Evolutionary conservation across 495 filamentous ascomycete genomes (phyloP), one percentile per base, ranked within the genome.

Genomic region (Tuber melanosporum): DNA sequence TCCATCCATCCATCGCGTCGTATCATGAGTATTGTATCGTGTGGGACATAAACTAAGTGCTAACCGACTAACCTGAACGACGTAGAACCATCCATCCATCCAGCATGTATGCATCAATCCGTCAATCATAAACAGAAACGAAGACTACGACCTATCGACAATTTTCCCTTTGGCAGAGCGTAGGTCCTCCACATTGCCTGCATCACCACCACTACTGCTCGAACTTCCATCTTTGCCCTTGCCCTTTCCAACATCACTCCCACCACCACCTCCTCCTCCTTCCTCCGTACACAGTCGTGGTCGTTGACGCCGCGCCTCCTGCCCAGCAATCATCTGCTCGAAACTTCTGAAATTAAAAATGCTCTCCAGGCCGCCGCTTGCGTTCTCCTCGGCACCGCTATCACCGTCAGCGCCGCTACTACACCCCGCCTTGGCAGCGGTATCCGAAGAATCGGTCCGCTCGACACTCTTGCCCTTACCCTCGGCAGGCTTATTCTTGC

Each of bases 281-380:
- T 52, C 66, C 41, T 76, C 79, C 20, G 6, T 39, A n/a, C 17
- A 43, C 6, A 22, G 45, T 49, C 47, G 36, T 3, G 42, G 79
- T 73, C 42, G 71, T 57, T 72, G 73, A 19, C 74, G 45, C 80
- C 70, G 77, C 47, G 77, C 77, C 46, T 91, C 89, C 73, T 92
- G 90, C 46, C 89, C 86, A 5, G 91, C 92, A 74, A 97, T 94
- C 81, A 97, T 91, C 76, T 91, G 92, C 5, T 92, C 92, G 42
- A 98, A 86, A 79, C 93, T 97, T 74, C 92, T 87, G 81, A 98
- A 97, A 84, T 96, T 97, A 85, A 97, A 94, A 89, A 97, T 90
- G 3, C 92, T 89, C 80, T 97, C 94, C 0, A 86, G 84, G 71
- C 89, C 85, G 77, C 86, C 89, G 41, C 86, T 88, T 12, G 87